Conservation (phyloP, 345 rosid species). For the Boechera stricta region DNA sequence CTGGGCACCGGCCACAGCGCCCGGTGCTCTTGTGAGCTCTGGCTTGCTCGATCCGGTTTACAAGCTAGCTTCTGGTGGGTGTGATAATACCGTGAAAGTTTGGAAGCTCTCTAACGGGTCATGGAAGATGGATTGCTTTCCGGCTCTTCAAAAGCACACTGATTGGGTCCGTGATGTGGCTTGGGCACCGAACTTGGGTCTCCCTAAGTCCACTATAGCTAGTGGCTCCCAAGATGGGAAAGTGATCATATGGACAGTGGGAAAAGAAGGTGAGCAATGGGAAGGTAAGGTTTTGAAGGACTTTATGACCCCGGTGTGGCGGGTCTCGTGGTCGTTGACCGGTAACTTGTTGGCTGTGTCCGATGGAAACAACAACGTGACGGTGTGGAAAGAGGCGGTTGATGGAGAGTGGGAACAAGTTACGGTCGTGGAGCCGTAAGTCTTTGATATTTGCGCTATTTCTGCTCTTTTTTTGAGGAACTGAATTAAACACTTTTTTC, state of each 20-base stretch:
- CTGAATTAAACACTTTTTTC: background rate
- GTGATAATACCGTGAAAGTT: slow-evolving; percentile 66
- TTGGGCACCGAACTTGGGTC: slow-evolving; percentile 81
- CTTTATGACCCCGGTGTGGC: slow-evolving; percentile 68
- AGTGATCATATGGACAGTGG: slow-evolving; percentile 64
- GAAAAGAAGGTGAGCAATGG: slow-evolving; percentile 70
- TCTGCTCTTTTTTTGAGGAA: slow-evolving; percentile 1
- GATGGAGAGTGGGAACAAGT: slow-evolving; percentile 76
- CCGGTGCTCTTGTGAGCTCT: slow-evolving; percentile 61
- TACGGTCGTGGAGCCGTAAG: slow-evolving; percentile 51
- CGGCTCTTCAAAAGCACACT: slow-evolving; percentile 65
- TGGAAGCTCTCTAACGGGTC: slow-evolving; percentile 62
- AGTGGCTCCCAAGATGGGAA: slow-evolving; percentile 74
- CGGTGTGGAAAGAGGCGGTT: slow-evolving; percentile 68
- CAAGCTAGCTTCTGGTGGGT: slow-evolving; percentile 72
- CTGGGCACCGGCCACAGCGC: slow-evolving; percentile 68
- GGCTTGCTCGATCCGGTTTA: slow-evolving; percentile 61
- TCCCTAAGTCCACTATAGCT: slow-evolving; percentile 70
- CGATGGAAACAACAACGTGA: slow-evolving; percentile 63
- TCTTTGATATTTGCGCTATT: slow-evolving; percentile 5
- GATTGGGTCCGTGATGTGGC: slow-evolving; percentile 79
- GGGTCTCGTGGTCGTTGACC: slow-evolving; percentile 70
- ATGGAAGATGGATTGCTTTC: slow-evolving; percentile 73
- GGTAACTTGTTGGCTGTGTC: slow-evolving; percentile 69
- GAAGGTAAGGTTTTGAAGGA: slow-evolving; percentile 66